These are phyloP conservation scores for Phytophthora syringae DNA, from an alignment of 352 stramenopile species.

Conservation along the genomic window DNA sequence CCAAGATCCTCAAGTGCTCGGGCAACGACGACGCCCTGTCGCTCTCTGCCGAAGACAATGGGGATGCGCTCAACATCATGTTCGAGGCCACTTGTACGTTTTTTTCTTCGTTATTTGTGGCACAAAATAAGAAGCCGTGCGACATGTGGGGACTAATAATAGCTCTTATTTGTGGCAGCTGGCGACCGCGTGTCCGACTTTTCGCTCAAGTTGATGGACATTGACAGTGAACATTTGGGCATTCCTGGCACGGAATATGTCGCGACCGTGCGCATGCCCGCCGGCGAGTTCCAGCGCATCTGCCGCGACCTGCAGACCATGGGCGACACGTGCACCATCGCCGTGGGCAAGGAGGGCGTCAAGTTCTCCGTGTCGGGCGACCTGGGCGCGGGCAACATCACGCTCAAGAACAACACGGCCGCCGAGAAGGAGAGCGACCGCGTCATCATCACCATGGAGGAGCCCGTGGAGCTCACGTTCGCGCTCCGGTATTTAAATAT, in stretches of 20 bases:
- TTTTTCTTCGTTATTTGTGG: slow-evolving; percentile 4
- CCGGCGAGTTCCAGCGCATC: slow-evolving; percentile 98
- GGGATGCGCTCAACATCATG: slow-evolving; percentile 96
- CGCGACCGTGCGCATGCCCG: slow-evolving; percentile 94
- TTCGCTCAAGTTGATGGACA: slow-evolving; percentile 99
- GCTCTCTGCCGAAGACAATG: slow-evolving; percentile 98
- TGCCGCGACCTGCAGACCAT: slow-evolving; percentile 98
- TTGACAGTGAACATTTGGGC: slow-evolving; percentile 98
- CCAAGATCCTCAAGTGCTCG: slow-evolving; percentile 99
- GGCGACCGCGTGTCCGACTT: slow-evolving; percentile 95
- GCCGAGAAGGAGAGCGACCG: slow-evolving; percentile 89
- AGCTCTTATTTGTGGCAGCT: slow-evolving; percentile 40
- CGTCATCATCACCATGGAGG: slow-evolving; percentile 99
- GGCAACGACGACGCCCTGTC: slow-evolving; percentile 98
- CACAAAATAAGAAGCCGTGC: neutral
- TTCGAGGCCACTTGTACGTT: slow-evolving; percentile 95
- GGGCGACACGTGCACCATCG: slow-evolving; percentile 97
- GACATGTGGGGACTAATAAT: slow-evolving; percentile 3
- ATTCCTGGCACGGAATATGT: slow-evolving; percentile 99
- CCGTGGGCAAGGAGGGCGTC: slow-evolving; percentile 97
- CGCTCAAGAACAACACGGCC: slow-evolving; percentile 91
- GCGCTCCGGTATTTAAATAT: slow-evolving; percentile 99
- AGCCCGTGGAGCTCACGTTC: slow-evolving; percentile 99
- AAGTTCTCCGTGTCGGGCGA: slow-evolving; percentile 97
- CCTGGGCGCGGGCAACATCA: slow-evolving; percentile 97